Evolutionary conservation across 1,284 basidiomycete genomes (phyloP).

Genomic region (Stygiomarasmius scandens): DNA sequence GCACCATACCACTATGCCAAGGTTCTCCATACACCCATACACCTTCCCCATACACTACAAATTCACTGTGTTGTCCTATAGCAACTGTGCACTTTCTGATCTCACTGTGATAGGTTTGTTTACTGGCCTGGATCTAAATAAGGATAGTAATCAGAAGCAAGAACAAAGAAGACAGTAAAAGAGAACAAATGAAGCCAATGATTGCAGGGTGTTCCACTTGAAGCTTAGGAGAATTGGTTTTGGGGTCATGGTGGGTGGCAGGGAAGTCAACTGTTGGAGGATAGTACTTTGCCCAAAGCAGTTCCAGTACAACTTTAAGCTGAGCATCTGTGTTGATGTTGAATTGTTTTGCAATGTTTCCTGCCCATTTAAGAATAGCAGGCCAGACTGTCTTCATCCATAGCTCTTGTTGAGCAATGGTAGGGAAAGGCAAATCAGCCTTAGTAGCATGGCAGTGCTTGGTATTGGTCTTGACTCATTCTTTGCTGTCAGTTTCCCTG

Average conservation of each 20-base stretch:
- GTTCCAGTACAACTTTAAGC: not conserved
- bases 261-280: not conserved
- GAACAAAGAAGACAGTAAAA: not conserved
- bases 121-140: conserved; percentile 1
- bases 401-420: too few species aligned
- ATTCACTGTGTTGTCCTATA: too few species aligned
- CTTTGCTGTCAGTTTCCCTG: conserved; percentile 19
- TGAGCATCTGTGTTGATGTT: not conserved
- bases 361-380: not conserved
- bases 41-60: too few species aligned
- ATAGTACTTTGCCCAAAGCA: conserved; percentile 1
- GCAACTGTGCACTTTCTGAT: too few species aligned
- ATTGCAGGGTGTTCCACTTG: conserved; percentile 4
- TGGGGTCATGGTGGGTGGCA: not conserved
- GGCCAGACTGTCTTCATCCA: not conserved
- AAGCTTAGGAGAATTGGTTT: not conserved
- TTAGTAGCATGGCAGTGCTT: too few species aligned
- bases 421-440: too few species aligned
- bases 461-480: not conserved
- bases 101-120: conserved; percentile 1
- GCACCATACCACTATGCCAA: too few species aligned
- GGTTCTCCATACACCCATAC: too few species aligned
- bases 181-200: not conserved
- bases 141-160: not conserved
- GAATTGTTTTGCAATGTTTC: not conserved